Base-by-base conservation (phyloP, 2,329 filamentous ascomycete genomes). In the Fusarium nisikadoi region DNA sequence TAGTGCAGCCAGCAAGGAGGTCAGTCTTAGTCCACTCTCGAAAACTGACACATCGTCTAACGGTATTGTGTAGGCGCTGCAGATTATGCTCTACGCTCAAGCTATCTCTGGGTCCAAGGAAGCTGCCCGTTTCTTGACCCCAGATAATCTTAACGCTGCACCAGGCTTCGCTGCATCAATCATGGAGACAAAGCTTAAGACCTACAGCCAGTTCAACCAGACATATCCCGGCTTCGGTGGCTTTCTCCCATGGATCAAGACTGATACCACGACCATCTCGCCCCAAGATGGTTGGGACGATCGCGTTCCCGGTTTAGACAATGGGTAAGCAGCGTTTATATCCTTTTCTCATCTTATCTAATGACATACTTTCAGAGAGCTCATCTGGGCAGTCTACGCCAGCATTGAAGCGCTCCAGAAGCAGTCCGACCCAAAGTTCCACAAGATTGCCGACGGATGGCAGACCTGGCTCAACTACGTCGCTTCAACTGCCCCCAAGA, bases 51-150 rank as follows among this genome's bases (percentile, higher is more conserved):
- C 4, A 6, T 17, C 12, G 8, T 4, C 63, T 69, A 11, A 66
- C 19, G 3, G 16, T 5, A 10, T 2, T 4, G 2, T n/a, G 4
- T 6, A 83, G 82, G 78, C 82, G 9, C 77, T 84, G 2, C 83
- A 84, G 68, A 79, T 85, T 20, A 84, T 84, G 81, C 76, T 84
- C 8, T 83, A 84, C 52, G 76, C 83, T 1, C 82, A 83, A 46
- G 82, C 81, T 31, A 78, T 85, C 33, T 71, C 79, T 7, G 83
- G 83, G 0, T 80, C 79, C 3, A 69, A 69, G 9, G 75, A 81
- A 49, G 83, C 83, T 6, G 83, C 82, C 12, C 78, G 79, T 23
- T 84, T 83, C 62, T 70, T 84, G 33, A 80, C 80, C 5, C 82
- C 82, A 0, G 59, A 78, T 11, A 61, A 81, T 20, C 78, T 79